Conservation (phyloP, 1,284 basidiomycete genomes). For the Golubevia sp. region DNA sequence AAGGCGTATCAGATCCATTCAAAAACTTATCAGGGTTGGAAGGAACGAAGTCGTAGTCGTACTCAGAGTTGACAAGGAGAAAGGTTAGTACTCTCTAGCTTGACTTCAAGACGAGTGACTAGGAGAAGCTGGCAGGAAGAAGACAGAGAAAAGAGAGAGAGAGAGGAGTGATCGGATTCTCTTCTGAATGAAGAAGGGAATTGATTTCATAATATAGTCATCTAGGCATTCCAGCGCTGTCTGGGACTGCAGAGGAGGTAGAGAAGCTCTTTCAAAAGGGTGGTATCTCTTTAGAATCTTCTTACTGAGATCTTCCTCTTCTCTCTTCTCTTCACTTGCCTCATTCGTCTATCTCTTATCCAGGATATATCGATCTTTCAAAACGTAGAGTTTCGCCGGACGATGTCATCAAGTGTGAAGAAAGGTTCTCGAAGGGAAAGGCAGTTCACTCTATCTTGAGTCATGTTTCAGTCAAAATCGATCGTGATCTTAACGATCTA, state of each 20-base stretch:
- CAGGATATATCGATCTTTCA: constrained; percentile 97
- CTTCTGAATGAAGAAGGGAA: no score
- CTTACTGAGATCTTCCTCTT: no score
- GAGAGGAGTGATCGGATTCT: background rate
- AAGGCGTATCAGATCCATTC: constrained; percentile 94
- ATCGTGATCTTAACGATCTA: constrained; percentile 69
- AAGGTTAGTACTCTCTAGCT: constrained; percentile 70
- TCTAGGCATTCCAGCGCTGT: background rate
- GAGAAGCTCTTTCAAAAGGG: no score
- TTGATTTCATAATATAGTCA: background rate
- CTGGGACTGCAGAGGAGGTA: no score
- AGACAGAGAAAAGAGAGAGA: background rate
- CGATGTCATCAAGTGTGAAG: constrained; percentile 97
- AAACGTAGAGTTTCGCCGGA: constrained; percentile 99
- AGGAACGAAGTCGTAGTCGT: constrained; percentile 99
- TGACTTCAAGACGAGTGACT: background rate
- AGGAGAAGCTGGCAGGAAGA: background rate
- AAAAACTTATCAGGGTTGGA: constrained; percentile 96
- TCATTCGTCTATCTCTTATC: background rate
- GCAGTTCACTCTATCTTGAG: constrained; percentile 58
- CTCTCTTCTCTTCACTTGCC: no score
- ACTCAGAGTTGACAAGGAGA: constrained; percentile 97
- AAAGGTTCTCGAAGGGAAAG: constrained; percentile 97
- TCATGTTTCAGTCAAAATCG: constrained; percentile 55
- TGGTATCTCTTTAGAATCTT: no score